Conservation (phyloP, 345 rosid genomes). For the Stellera chamaejasme region DNA sequence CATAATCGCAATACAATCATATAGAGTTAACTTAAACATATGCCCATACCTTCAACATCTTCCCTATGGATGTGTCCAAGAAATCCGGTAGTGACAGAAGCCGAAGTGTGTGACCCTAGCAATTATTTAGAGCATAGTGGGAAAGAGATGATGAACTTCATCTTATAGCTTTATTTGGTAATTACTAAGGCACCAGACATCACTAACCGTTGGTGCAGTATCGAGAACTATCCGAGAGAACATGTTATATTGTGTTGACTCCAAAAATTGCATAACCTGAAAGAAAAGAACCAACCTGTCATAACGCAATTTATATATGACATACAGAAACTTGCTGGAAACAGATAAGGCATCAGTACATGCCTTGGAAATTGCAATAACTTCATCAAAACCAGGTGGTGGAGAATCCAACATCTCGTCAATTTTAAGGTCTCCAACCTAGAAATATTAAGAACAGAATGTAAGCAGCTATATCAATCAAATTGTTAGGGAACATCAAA, state of each 20-base stretch:
- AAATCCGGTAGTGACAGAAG: conserved; percentile 86
- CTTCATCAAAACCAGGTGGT: conserved; percentile 74
- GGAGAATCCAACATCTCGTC: conserved; percentile 66
- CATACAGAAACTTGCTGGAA: not conserved
- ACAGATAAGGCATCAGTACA: conserved; percentile 7
- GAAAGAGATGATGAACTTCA: conserved; percentile 6
- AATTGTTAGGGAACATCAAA: not conserved
- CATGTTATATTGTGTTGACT: conserved; percentile 50
- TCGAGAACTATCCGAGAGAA: conserved; percentile 67
- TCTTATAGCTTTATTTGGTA: not conserved
- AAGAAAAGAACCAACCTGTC: conserved; percentile 14
- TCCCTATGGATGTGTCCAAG: conserved; percentile 65
- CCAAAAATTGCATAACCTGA: conserved; percentile 68
- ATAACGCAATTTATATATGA: not conserved
- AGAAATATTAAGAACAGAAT: conserved; percentile 1
- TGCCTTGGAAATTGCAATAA: conserved; percentile 72
- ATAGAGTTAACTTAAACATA: not conserved
- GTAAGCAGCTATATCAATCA: not conserved
- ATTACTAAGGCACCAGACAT: not conserved
- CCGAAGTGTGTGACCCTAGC: conserved; percentile 76
- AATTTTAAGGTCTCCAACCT: conserved; percentile 69
- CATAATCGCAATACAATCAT: too few species aligned
- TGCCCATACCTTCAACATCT: conserved; percentile 60
- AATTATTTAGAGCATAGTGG: conserved; percentile 13
- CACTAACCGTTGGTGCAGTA: conserved; percentile 79